Base-by-base conservation (phyloP, 177 flowering plant species). In the Vitis hybrid region DNA sequence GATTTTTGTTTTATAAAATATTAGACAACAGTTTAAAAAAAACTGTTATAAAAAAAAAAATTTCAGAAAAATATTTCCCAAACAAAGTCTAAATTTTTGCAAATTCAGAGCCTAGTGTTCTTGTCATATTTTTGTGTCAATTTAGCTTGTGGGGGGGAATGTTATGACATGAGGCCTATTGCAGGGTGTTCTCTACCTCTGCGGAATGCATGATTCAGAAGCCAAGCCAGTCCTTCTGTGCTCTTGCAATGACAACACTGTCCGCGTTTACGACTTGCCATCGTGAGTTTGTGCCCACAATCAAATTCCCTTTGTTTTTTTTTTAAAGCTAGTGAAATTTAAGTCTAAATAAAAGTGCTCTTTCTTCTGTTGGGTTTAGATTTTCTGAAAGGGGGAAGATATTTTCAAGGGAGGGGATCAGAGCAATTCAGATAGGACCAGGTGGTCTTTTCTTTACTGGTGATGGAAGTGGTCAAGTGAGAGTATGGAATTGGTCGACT, bases 201-300 rank as follows among this genome's bases (percentile, higher is more conserved):
- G 89, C 73, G 98, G 98, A 17, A 87, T 89, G 90, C 87, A 78
- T 74, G 98, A 95, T 84, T 73, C 78, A 51, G 92, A 89, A 72
- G 86, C 73, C 61, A 91, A 91, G 76, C 99, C 97, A 0, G 86
- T 91, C 2, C 76, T 95, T 82, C 63, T 91, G 27, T 95, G 93
- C 79, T 77, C 95, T 11, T 79, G 86, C 76, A 90, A 90, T 77
- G 94, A 95, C 81, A 89, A 88, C 71, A 30, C 82, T 11, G 90
- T 95, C 11, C 90, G 88, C 69, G 74, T 83, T 20, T 95, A 86
- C 80, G 98, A 95, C 77, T 81, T 95, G 77, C 99, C 98, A 67
- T 90, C 97, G 99, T 93, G 74, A 88, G 99, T 84, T 69, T 21
- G 27, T 27, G 27, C 46, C 46, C 46, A 27, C 4, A 27, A 27